Evolutionary conservation across 331 rosid species (phyloP).

Genomic region (Prunus yedoensis): DNA sequence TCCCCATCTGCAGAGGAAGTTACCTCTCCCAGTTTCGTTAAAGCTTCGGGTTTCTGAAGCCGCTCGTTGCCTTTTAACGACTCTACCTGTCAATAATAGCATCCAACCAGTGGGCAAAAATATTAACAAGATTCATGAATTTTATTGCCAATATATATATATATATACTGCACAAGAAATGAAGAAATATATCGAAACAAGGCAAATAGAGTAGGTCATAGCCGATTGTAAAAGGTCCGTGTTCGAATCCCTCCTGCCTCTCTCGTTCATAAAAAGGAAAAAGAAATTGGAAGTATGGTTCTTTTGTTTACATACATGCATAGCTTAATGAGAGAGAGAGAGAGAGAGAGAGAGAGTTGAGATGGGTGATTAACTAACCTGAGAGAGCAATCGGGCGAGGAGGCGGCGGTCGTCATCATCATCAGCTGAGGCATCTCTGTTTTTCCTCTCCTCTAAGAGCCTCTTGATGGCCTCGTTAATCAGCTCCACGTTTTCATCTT

Average conservation of each 20-base stretch:
- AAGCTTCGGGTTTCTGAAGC: constrained; percentile 22
- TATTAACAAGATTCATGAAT: too few relatives aligned
- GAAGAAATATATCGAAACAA: background rate
- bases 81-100: constrained; percentile 42
- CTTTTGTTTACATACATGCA: too few relatives aligned
- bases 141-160: too few relatives aligned
- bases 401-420: constrained; percentile 46
- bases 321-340: background rate
- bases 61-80: constrained; percentile 34
- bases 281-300: too few relatives aligned
- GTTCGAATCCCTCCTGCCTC: too few relatives aligned
- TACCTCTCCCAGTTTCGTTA: constrained; percentile 16
- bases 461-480: constrained; percentile 54
- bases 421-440: constrained; percentile 21
- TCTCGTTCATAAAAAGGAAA: too few relatives aligned
- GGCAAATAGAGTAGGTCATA: too few relatives aligned
- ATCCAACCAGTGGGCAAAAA: too few relatives aligned
- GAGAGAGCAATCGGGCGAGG: constrained; percentile 54
- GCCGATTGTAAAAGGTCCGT: too few relatives aligned
- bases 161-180: background rate
- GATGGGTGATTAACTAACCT: constrained; percentile 35
- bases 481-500: constrained; percentile 47
- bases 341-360: background rate
- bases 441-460: constrained; percentile 45
- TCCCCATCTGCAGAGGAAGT: constrained; percentile 3